Percentiles rank a stretch among this genome's conserved stretches.
Evolutionary conservation across 148 eudicot species (phyloP).

Genomic region (Fagopyrum homotropicum): DNA sequence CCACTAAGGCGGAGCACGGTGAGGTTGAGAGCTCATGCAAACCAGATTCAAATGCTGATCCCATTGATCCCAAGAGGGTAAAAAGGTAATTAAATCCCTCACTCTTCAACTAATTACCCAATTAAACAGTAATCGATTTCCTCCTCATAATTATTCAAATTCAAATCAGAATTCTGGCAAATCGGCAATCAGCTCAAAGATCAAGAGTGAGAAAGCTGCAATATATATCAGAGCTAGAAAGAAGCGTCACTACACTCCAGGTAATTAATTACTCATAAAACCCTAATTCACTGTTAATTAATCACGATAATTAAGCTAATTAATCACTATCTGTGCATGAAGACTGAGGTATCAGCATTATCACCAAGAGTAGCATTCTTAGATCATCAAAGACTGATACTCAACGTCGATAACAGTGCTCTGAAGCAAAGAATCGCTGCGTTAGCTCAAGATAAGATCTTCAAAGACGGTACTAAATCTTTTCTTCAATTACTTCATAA

Average conservation of each 20-base stretch:
- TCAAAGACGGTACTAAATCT: constrained; percentile 64
- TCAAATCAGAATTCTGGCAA: constrained; percentile 66
- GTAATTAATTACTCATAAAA: constrained; percentile 21
- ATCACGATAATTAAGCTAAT: background rate
- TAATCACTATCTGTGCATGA: background rate
- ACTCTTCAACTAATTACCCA: background rate
- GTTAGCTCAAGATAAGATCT: constrained; percentile 85
- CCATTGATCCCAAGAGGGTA: constrained; percentile 70
- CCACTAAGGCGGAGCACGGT: constrained; percentile 53
- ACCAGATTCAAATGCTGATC: constrained; percentile 3
- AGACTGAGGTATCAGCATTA: constrained; percentile 91
- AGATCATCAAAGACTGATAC: constrained; percentile 83
- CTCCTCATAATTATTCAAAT: background rate
- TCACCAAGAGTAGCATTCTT: constrained; percentile 90
- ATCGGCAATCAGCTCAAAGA: constrained; percentile 94
- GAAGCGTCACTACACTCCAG: constrained; percentile 86
- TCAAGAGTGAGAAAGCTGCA: constrained; percentile 93
- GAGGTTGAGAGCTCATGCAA: constrained; percentile 50
- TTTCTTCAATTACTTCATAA: background rate
- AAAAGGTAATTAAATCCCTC: constrained; percentile 43
- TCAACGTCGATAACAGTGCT: constrained; percentile 81
- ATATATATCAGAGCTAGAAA: constrained; percentile 91
- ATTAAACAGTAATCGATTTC: background rate
- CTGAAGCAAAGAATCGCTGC: constrained; percentile 91
- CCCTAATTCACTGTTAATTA: background rate